Base-by-base conservation (phyloP, 768 basidiomycete species). In the Collybia mongolica region DNA sequence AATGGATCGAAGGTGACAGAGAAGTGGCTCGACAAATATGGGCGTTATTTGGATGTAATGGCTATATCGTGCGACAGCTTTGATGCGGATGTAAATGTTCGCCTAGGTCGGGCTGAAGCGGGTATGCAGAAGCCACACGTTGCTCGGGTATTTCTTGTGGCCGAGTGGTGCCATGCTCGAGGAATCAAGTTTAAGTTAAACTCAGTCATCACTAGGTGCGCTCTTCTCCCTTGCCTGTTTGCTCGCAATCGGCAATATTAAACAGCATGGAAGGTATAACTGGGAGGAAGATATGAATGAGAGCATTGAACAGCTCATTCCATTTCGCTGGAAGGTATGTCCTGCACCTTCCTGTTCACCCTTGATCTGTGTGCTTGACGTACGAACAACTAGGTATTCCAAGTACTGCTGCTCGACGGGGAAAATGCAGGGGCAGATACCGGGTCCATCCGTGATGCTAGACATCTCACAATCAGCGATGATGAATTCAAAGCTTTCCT, bases 251-350 rank as follows among this genome's bases (percentile, higher is more conserved):
- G 7, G 24, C 24, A 26, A 26, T 4, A 26, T 5, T 22, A 12
- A 24, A 17, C 43, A n/a, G 7, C 6, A n/a, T 44, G 14, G 32
- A 22, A 72, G 70, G 6, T 61, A 67, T 14, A 73, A 73, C 43
- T 70, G 65, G 62, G 50, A 71, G 12, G 70, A 73, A 46, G 71
- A 73, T 6, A 74, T 73, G 72, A 72, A 69, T 20, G 63, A 66
- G 5, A 57, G 61, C 26, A 70, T 74, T 5, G 56, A 61, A 39
- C 54, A 65, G 18, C 54, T 72, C 17, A 54, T 51, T 0, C 72
- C 72, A 0, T 63, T 62, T 46, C 71, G 72, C 12, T 74, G 72
- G 72, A 74, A 74, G 64, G 73, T 68, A 54, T 0, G 54, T 12
- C 43, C 20, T 26, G 6, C 26, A 4, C 7, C 24, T 26, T 26